These are phyloP conservation scores for Ustilago tritici DNA, from an alignment of 1,284 basidiomycete species.

Conservation along the genomic window DNA sequence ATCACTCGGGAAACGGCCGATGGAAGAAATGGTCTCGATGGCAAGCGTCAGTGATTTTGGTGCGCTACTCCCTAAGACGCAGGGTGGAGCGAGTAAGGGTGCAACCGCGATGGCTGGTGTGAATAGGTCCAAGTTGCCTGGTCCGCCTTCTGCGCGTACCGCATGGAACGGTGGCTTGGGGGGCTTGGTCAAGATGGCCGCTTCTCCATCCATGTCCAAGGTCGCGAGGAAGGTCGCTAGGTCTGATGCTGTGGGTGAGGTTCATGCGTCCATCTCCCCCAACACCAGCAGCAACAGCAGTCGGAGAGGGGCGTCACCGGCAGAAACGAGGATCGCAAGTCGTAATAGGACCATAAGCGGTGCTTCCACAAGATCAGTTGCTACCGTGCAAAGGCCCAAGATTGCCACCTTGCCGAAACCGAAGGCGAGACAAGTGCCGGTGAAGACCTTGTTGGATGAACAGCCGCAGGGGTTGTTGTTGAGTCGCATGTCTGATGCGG, in stretches of 20 bases:
- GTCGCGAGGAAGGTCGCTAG: conserved; percentile 35
- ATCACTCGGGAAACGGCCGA: conserved; percentile 33
- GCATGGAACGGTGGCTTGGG: conserved; percentile 16
- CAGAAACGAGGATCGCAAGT: not conserved
- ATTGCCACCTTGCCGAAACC: conserved; percentile 38
- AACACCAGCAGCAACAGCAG: conserved; percentile 1
- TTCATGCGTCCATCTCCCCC: conserved; percentile 11
- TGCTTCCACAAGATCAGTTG: conserved; percentile 9
- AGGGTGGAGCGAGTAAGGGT: not conserved
- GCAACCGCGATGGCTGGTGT: no score
- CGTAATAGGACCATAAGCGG: conserved; percentile 14
- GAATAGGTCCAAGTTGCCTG: conserved; percentile 24
- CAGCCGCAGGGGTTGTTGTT: conserved; percentile 1
- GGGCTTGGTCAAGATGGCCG: not conserved
- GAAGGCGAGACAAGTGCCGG: conserved; percentile 13
- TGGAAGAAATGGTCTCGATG: conserved; percentile 3
- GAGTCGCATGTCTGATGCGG: not conserved
- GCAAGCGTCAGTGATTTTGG: conserved; percentile 40
- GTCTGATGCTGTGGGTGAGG: conserved; percentile 24
- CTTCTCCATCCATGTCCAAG: conserved; percentile 28
- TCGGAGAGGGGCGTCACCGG: not conserved
- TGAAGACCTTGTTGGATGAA: conserved; percentile 36
- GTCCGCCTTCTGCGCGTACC: conserved; percentile 36
- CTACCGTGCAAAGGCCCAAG: conserved; percentile 18
- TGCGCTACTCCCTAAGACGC: not conserved